These are phyloP conservation scores for Pseudocercospora fijiensis DNA, from an alignment of 2,329 filamentous ascomycete genomes.

Conservation along the genomic window DNA sequence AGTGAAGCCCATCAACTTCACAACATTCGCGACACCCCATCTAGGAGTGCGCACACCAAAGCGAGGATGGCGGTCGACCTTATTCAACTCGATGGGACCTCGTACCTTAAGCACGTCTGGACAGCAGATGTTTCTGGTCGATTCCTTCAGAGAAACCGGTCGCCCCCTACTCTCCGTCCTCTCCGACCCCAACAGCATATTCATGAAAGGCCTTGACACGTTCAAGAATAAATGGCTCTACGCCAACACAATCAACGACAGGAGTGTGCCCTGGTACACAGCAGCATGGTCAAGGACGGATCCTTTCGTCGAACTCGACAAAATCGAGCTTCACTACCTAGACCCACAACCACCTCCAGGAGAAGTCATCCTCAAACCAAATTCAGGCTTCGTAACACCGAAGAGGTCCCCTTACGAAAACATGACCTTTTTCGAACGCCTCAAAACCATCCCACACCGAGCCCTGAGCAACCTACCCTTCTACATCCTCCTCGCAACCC, in stretches of 20 bases:
- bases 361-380: slow-evolving; percentile 70
- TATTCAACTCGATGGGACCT: slow-evolving; percentile 77
- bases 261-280: slow-evolving; percentile 79
- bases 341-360: slow-evolving; percentile 66
- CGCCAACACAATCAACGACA: slow-evolving; percentile 83
- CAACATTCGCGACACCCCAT: slow-evolving; percentile 81
- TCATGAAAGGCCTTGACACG: slow-evolving; percentile 71
- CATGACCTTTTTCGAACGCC: slow-evolving; percentile 24
- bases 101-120: slow-evolving; percentile 80
- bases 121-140: slow-evolving; percentile 81
- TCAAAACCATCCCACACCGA: slow-evolving; percentile 31
- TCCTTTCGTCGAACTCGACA: slow-evolving; percentile 68
- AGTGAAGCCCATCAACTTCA: slow-evolving; percentile 86
- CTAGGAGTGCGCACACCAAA: slow-evolving; percentile 55
- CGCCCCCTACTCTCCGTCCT: slow-evolving; percentile 76
- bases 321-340: slow-evolving; percentile 70
- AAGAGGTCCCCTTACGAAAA: slow-evolving; percentile 29
- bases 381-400: slow-evolving; percentile 56
- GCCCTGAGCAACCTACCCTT: slow-evolving; percentile 60
- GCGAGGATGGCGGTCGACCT: slow-evolving; percentile 44
- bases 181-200: slow-evolving; percentile 80
- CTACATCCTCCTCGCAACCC: slow-evolving; percentile 62
- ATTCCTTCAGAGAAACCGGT: slow-evolving; percentile 80
- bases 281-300: slow-evolving; percentile 74
- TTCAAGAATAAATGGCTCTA: slow-evolving; percentile 80